Conservation (phyloP, 129 eudicot species). For the carrot (Daucus carota) region DH1_v3.0 NC_030381.2:53539001-53539500, state of each 20-base stretch:
- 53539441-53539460: slow-evolving; percentile 3
- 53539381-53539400: too few species aligned
- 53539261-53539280: too few species aligned
- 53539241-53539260: too few species aligned
- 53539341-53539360: not conserved
- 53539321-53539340: too few species aligned
- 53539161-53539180: too few species aligned
- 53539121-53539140: not conserved
- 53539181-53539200: too few species aligned
- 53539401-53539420: too few species aligned
- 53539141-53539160: too few species aligned
- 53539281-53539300: too few species aligned
- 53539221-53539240: too few species aligned
- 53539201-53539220: too few species aligned
- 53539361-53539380: not conserved
- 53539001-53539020: not conserved
- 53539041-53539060: not conserved
- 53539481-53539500: not conserved
- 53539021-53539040: not conserved
- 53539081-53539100: not conserved
- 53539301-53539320: too few species aligned
- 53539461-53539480: slow-evolving; percentile 3
- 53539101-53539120: not conserved
- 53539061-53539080: not conserved
- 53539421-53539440: not conserved